Percentiles rank a stretch among this genome's conserved stretches.
Conservation (phyloP, 805 yeast species). For the Wickerhamomyces pijperi region DNA sequence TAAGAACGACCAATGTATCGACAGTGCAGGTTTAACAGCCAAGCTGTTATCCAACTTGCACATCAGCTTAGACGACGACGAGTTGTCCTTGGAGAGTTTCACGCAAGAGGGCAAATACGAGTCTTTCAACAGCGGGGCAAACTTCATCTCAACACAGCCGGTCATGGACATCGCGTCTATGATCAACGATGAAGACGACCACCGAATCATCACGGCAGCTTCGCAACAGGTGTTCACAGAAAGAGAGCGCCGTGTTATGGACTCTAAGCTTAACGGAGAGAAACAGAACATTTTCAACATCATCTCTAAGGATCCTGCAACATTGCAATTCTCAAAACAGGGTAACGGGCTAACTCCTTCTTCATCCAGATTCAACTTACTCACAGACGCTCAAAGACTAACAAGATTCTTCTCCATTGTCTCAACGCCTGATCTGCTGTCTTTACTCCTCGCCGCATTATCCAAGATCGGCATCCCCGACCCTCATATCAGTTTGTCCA, state of each 20-base stretch:
- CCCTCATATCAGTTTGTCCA: slow-evolving; percentile 4
- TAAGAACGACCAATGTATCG: slow-evolving; percentile 38
- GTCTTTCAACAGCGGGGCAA: slow-evolving; percentile 8
- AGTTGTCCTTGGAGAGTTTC: slow-evolving; percentile 17
- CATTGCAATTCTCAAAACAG: slow-evolving; percentile 29
- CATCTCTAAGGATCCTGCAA: slow-evolving; percentile 39
- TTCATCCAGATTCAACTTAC: slow-evolving; percentile 16
- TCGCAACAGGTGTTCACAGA: slow-evolving; percentile 33
- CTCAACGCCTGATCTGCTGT: slow-evolving; percentile 31
- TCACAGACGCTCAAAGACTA: slow-evolving; percentile 23
- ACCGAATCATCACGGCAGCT: slow-evolving; percentile 12
- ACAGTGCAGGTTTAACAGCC: slow-evolving; percentile 40
- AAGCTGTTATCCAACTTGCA: slow-evolving; percentile 39
- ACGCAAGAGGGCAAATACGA: slow-evolving; percentile 9
- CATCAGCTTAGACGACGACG: slow-evolving; percentile 41
- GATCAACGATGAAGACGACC: slow-evolving; percentile 26
- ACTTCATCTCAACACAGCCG: slow-evolving; percentile 36
- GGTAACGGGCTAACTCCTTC: slow-evolving; percentile 5
- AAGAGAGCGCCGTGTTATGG: slow-evolving; percentile 21
- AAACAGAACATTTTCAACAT: slow-evolving; percentile 24
- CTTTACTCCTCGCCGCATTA: slow-evolving; percentile 30
- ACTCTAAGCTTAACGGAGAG: slow-evolving; percentile 13
- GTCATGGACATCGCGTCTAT: slow-evolving; percentile 29
- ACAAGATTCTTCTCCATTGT: slow-evolving; percentile 40
- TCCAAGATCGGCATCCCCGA: slow-evolving; percentile 29